Base-by-base conservation (phyloP, 768 basidiomycete species). In the Lepiota brunneoincarnata region DNA sequence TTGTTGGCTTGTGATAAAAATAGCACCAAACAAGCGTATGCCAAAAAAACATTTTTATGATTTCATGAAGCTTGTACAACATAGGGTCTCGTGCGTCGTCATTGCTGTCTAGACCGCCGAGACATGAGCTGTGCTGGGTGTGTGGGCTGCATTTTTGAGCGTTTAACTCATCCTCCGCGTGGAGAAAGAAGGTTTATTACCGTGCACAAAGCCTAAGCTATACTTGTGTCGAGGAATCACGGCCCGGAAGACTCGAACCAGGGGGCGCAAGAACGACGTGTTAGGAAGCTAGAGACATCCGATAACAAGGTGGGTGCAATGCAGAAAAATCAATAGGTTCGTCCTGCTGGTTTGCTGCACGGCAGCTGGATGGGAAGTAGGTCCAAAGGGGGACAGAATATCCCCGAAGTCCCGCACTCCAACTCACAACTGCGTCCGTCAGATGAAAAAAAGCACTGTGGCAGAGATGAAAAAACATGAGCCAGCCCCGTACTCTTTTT, bases 11-110 rank as follows among this genome's bases (percentile, higher is more conserved):
- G 52, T 12, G 40, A 38, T 51, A 40, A 54, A 56, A 63, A 66
- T 51, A 64, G 35, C 5, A 24, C 36, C 58, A 66, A 66, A 63
- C 50, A 60, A 44, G 21, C 12, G 6, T n/a, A 38, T 26, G 15
- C 17, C 3, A 39, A 26, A 48, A 42, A 52, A 51, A n/a, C 21
- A 21, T 26, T 12, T 46, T 36, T 10, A 35, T 42, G 44, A 46
- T 42, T 40, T 49, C 46, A 43, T 34, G 18, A 57, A 52, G 34
- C 49, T 57, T 52, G 12, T 51, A 42, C 10, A n/a, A n/a, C n/a
- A n/a, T n/a, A n/a, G n/a, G n/a, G 41, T 34, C 28, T 18, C 39
- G 12, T 24, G 3, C 31, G 21, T 28, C 50, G 34, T 51, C 40
- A 28, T 21, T 20, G 23, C 42, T 28, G 50, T 51, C 50, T 3